A percentile compares a stretch with the other conserved stretches of the same genome.
Evolutionary conservation across 768 basidiomycete genomes (phyloP).

Genomic region (Trametes meyenii): DNA sequence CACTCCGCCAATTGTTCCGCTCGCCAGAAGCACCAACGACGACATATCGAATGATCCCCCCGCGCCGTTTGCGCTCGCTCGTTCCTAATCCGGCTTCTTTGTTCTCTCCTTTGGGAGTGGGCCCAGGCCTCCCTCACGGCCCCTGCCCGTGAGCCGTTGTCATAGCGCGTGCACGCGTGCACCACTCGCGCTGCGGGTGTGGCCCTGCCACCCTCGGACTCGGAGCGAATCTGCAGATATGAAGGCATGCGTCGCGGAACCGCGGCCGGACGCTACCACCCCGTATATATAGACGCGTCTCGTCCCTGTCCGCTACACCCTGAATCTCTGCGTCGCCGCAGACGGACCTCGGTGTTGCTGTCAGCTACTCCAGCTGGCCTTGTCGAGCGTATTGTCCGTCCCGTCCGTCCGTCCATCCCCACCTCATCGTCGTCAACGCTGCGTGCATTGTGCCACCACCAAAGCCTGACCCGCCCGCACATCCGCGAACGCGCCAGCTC

Average conservation of each 20-base stretch:
- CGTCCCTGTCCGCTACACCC: slow-evolving; percentile 7
- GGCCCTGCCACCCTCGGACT: slow-evolving; percentile 11
- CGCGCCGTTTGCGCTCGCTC: slow-evolving; percentile 12
- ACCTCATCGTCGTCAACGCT: not conserved
- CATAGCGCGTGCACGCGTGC: slow-evolving; percentile 21
- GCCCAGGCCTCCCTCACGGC: slow-evolving; percentile 4
- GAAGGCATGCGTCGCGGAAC: slow-evolving; percentile 15
- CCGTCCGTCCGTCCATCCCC: not conserved
- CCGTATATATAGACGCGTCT: slow-evolving; percentile 13
- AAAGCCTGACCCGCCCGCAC: slow-evolving; percentile 3
- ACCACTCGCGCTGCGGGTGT: slow-evolving; percentile 15
- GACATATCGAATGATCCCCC: slow-evolving; percentile 11
- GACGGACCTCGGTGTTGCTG: slow-evolving; percentile 8
- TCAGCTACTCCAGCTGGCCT: slow-evolving; percentile 5
- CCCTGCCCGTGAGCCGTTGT: slow-evolving; percentile 18
- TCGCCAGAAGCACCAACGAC: slow-evolving; percentile 16
- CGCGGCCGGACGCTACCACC: slow-evolving; percentile 7
- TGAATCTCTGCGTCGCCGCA: slow-evolving; percentile 16
- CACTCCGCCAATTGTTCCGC: slow-evolving; percentile 20
- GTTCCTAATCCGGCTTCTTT: slow-evolving; percentile 16
- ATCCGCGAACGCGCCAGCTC: slow-evolving; percentile 4
- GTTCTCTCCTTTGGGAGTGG: slow-evolving; percentile 13
- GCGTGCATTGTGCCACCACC: slow-evolving; percentile 6
- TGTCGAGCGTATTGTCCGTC: slow-evolving; percentile 6
- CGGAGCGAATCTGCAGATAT: slow-evolving; percentile 21